Evolutionary conservation across 75 land plant species (phyloP), one percentile per base, ranked within the genome.

Genomic region (Pinus taeda): DNA sequence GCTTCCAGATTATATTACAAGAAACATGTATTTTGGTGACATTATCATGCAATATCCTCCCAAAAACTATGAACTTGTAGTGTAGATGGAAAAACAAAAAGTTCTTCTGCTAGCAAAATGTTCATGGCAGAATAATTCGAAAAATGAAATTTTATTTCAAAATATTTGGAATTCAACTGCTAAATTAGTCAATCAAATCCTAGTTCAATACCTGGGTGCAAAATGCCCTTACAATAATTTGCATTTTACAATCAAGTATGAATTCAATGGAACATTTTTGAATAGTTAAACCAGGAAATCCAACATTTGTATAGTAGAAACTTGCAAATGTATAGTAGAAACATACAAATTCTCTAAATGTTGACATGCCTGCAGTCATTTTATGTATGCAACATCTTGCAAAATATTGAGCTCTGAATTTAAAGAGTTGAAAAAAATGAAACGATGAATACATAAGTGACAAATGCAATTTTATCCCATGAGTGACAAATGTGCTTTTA

Each of bases 341-440:
- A 82, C 99, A 90, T 88, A 96, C 99, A 88, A 94, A 96, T 15
- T 98, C 99, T 88, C 92, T 96, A 78, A 96, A 96, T 74, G 99
- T 95, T 57, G 99, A 93, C 80, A 85, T 90, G 67, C 85, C 93
- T 36, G 93, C 90, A 75, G 89, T 70, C 93, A 94, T 96, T 82
- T 96, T 98, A 81, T 96, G 95, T 79, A 96, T 85, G 76, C 98
- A 96, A 75, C 99, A 96, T 26, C 99, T 98, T 96, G 87, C 67
- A 75, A 45, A 42, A 14, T 18, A 42, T 69, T 69, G n/a, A 42
- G 39, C 33, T 18, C 14, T 8, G 11, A 37, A 69, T n/a, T 2
- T 21, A 69, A 69, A 53, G 49, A n/a, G 55, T 30, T 20, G 0
- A 42, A 85, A 80, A 60, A 80, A 80, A 71, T 7, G 6, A 15